phyloP scores from a whole-genome alignment of 2,329 filamentous ascomycete genomes.

The Chaetoscypha palmicola region DNA sequence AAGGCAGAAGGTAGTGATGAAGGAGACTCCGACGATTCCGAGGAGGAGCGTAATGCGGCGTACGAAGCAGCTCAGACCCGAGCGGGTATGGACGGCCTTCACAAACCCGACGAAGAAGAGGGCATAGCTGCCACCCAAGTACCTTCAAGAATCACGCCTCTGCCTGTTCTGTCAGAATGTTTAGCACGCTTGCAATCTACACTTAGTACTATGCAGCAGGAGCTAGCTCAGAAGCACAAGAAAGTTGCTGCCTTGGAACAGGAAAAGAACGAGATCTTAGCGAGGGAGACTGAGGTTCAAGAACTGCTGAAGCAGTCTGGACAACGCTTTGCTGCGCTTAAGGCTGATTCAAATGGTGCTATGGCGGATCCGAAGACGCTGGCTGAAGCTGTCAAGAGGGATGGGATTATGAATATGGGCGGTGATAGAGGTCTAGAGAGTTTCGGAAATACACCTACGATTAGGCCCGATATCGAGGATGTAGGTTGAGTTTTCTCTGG shows the following conservation, averaged over 20 bases:
- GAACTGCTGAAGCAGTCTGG: conserved; percentile 73
- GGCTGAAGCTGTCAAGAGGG: conserved; percentile 9
- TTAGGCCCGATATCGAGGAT: conserved; percentile 27
- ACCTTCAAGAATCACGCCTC: conserved; percentile 60
- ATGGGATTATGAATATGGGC: conserved; percentile 10
- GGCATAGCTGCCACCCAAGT: conserved; percentile 26
- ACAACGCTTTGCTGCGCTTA: conserved; percentile 57
- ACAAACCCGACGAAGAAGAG: conserved; percentile 38
- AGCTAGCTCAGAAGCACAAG: conserved; percentile 52
- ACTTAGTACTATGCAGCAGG: conserved; percentile 55
- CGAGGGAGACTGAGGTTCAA: conserved; percentile 74
- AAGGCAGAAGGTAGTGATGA: conserved; percentile 64
- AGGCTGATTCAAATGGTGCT: conserved; percentile 39
- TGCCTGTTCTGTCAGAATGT: conserved; percentile 66
- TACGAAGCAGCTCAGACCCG: conserved; percentile 84
- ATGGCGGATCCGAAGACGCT: conserved; percentile 18
- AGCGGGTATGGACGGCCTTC: conserved; percentile 72
- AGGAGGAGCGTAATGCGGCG: conserved; percentile 65
- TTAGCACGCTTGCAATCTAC: conserved; percentile 56
- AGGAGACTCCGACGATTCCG: conserved; percentile 61
- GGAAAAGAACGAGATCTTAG: conserved; percentile 61
- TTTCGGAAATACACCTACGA: conserved; percentile 34
- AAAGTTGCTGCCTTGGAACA: conserved; percentile 59
- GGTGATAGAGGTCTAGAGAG: conserved; percentile 33
- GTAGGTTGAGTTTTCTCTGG: conserved; percentile 16